phyloP scores from a whole-genome alignment of 2,329 filamentous ascomycete species.

The Aspergillus pseudoterreus region DNA sequence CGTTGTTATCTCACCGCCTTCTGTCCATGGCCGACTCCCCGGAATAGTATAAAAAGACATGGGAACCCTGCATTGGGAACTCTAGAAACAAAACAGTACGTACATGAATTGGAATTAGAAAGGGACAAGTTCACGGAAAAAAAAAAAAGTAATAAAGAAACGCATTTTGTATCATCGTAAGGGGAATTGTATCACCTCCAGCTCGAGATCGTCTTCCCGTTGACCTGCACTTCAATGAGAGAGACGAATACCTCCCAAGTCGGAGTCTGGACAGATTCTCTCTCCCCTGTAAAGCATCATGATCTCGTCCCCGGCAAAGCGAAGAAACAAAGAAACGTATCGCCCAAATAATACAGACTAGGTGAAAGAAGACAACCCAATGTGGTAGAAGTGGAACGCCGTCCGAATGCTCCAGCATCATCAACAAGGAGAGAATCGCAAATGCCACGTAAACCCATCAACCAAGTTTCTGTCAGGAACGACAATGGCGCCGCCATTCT shows the following conservation, averaged over 20 bases:
- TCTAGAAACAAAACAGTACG: slow-evolving; percentile 8
- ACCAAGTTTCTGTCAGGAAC: slow-evolving; percentile 2
- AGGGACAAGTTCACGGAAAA: slow-evolving; percentile 11
- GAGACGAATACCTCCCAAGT: not conserved
- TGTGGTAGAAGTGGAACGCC: slow-evolving; percentile 26
- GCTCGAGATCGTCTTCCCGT: slow-evolving; percentile 10
- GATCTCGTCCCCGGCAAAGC: too few species aligned
- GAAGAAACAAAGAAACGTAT: not conserved
- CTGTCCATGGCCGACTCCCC: not conserved
- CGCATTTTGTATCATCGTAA: not conserved
- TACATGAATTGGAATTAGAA: slow-evolving; percentile 14
- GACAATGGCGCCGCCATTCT: slow-evolving; percentile 32
- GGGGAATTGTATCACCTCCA: slow-evolving; percentile 5
- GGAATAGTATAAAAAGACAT: not conserved
- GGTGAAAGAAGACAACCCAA: slow-evolving; percentile 10
- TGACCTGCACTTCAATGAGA: slow-evolving; percentile 43
- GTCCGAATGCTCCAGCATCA: slow-evolving; percentile 31
- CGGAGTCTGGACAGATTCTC: not conserved
- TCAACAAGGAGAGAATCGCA: slow-evolving; percentile 10
- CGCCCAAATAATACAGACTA: slow-evolving; percentile 20
- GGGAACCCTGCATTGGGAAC: not conserved
- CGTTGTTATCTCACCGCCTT: slow-evolving; percentile 10
- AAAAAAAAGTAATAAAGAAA: slow-evolving; percentile 5
- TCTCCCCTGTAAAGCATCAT: not conserved
- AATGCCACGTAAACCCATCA: slow-evolving; percentile 11